A percentile compares a stretch with the other conserved stretches of the same genome.
Conservation (phyloP, 129 eudicot species). For the Kitagawia praeruptora region DNA sequence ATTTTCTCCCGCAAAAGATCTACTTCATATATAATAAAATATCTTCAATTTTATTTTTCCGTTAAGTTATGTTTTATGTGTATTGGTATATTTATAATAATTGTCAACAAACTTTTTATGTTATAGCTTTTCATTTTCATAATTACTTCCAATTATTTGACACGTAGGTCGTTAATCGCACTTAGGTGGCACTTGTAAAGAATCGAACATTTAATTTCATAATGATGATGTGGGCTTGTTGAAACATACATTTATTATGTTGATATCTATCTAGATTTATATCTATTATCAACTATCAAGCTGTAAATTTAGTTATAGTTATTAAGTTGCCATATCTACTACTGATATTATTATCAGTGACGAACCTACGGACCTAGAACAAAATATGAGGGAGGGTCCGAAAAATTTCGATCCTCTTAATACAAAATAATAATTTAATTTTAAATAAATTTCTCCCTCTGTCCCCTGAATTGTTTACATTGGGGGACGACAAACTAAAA, state of each 20-base stretch:
- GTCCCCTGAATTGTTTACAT: too few relatives aligned
- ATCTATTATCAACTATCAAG: neutral
- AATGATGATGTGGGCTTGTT: neutral
- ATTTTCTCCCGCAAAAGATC: neutral
- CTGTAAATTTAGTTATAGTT: neutral
- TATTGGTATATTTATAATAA: neutral
- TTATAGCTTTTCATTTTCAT: neutral
- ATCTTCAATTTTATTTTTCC: neutral
- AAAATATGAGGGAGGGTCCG: too few relatives aligned
- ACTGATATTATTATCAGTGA: neutral
- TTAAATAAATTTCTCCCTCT: too few relatives aligned
- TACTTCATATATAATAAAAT: neutral
- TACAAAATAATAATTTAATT: too few relatives aligned
- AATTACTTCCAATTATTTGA: neutral
- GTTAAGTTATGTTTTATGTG: too few relatives aligned
- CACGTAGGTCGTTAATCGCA: neutral
- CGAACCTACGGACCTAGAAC: too few relatives aligned
- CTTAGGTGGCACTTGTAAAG: neutral
- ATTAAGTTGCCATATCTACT: neutral
- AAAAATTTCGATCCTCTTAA: too few relatives aligned
- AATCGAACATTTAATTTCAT: neutral
- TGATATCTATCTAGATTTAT: neutral
- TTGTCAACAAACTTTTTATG: neutral
- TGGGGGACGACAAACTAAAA: too few relatives aligned
- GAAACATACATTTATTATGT: neutral